Evolutionary conservation across 23 red algal species (phyloP).

Genomic region (Gracilariopsis chorda): DNA sequence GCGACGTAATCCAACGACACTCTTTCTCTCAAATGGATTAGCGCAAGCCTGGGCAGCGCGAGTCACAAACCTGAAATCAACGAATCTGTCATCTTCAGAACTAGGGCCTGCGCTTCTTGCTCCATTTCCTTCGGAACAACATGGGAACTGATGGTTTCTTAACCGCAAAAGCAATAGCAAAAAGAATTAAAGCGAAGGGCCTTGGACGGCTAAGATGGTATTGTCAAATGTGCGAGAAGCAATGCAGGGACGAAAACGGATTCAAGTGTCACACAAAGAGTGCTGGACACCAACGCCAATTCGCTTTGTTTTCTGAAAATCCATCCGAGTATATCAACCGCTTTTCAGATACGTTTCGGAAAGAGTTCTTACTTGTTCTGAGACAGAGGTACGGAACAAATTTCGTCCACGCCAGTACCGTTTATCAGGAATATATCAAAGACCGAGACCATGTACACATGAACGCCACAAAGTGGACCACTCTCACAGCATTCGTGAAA

Average conservation of each 20-base stretch:
- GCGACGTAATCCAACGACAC: no score
- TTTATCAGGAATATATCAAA: slow-evolving; percentile 90
- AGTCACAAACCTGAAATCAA: no score
- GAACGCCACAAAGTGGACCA: slow-evolving; percentile 89
- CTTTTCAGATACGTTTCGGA: slow-evolving; percentile 74
- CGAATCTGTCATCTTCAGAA: no score
- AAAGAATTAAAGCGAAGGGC: slow-evolving; percentile 87
- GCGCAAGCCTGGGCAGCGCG: no score
- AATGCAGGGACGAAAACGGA: slow-evolving; percentile 93
- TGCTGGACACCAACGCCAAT: slow-evolving; percentile 64
- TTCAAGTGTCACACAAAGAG: slow-evolving; percentile 78
- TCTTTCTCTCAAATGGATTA: no score
- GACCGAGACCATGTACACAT: slow-evolving; percentile 92
- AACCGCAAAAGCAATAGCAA: slow-evolving; percentile 78
- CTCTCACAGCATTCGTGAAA: slow-evolving; percentile 80
- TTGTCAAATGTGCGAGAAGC: slow-evolving; percentile 96
- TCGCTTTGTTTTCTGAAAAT: slow-evolving; percentile 67
- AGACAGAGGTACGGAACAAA: slow-evolving; percentile 69
- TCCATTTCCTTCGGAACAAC: no score
- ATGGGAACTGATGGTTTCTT: slow-evolving; percentile 65
- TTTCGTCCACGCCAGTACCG: slow-evolving; percentile 72
- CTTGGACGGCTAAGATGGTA: slow-evolving; percentile 81
- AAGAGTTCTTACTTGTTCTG: slow-evolving; percentile 71
- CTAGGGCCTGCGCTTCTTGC: no score
- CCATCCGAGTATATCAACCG: slow-evolving; percentile 48